These are phyloP conservation scores for Penicillium steckii DNA, from an alignment of 495 filamentous ascomycete genomes.

Conservation along the genomic window DNA sequence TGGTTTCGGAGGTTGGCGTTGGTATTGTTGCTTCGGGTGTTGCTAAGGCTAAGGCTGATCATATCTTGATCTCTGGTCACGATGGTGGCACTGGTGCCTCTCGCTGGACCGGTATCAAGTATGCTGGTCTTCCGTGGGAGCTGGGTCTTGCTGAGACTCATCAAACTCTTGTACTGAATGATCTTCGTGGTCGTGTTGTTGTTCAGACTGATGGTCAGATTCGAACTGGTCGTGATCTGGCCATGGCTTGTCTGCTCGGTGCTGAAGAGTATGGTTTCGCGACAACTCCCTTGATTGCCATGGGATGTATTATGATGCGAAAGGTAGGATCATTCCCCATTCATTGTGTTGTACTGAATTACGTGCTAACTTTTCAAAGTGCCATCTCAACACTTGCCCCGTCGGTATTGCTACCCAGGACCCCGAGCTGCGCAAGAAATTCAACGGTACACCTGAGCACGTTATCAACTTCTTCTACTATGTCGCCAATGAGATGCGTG, in stretches of 20 bases:
- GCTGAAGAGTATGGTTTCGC: constrained; percentile 99
- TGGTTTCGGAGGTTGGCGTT: constrained; percentile 97
- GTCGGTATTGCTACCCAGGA: constrained; percentile 98
- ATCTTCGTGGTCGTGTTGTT: constrained; percentile 92
- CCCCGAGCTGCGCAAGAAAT: constrained; percentile 91
- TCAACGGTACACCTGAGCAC: constrained; percentile 90
- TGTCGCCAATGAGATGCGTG: constrained; percentile 92
- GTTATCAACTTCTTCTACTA: constrained; percentile 99
- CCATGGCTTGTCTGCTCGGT: constrained; percentile 93
- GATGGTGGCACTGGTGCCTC: constrained; percentile 98
- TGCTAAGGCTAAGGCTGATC: constrained; percentile 97
- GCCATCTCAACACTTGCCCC: constrained; percentile 80
- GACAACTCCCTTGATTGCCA: constrained; percentile 93
- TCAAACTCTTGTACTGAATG: constrained; percentile 97
- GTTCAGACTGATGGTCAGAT: constrained; percentile 98
- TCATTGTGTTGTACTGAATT: neutral
- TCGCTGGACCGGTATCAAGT: constrained; percentile 99
- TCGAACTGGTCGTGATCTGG: constrained; percentile 90
- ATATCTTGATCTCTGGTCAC: constrained; percentile 96
- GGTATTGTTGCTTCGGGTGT: constrained; percentile 98
- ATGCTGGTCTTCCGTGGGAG: constrained; percentile 98
- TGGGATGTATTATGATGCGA: constrained; percentile 97
- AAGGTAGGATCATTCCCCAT: constrained; percentile 40
- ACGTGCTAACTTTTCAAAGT: constrained; percentile 20
- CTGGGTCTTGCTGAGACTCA: constrained; percentile 97